Conservation (phyloP, 176 grass and related monocot species). For the Pontederia paniculata region DNA sequence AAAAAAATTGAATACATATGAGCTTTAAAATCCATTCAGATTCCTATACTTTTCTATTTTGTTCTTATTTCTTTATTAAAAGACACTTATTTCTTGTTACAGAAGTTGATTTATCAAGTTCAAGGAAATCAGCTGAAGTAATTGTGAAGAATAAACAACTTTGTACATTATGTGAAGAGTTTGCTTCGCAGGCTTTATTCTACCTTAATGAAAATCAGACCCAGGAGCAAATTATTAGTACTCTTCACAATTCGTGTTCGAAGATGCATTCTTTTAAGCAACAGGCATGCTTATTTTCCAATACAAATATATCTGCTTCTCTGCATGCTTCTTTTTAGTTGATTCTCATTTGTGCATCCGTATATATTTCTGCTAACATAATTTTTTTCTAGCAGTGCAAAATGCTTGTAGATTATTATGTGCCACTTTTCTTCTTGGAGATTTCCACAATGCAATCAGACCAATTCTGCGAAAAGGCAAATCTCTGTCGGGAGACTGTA, state of each 20-base stretch:
- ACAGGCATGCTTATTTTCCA: slow-evolving; percentile 11
- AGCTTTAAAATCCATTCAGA: too few relatives aligned
- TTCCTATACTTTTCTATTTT: too few relatives aligned
- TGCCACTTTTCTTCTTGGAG: slow-evolving; percentile 31
- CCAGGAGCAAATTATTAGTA: slow-evolving; percentile 14
- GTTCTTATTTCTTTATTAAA: too few relatives aligned
- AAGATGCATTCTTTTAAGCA: slow-evolving; percentile 18
- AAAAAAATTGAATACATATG: too few relatives aligned
- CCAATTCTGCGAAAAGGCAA: slow-evolving; percentile 46
- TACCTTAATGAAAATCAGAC: slow-evolving; percentile 14
- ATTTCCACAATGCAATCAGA: slow-evolving; percentile 54
- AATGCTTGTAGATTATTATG: too few relatives aligned
- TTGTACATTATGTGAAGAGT: slow-evolving; percentile 21
- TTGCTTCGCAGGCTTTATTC: slow-evolving; percentile 16
- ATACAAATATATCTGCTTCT: too few relatives aligned
- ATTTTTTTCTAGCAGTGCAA: too few relatives aligned
- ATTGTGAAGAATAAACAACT: slow-evolving; percentile 27
- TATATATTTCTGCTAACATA: too few relatives aligned
- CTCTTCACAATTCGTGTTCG: slow-evolving; percentile 15
- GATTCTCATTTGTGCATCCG: too few relatives aligned
- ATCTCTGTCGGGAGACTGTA: slow-evolving; percentile 32
- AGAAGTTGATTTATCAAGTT: too few relatives aligned
- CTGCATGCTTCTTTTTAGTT: too few relatives aligned
- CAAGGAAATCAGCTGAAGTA: not conserved
- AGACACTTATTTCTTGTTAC: too few relatives aligned